phyloP scores from a whole-genome alignment of 345 rosid genomes.

The Salix brachista region DNA sequence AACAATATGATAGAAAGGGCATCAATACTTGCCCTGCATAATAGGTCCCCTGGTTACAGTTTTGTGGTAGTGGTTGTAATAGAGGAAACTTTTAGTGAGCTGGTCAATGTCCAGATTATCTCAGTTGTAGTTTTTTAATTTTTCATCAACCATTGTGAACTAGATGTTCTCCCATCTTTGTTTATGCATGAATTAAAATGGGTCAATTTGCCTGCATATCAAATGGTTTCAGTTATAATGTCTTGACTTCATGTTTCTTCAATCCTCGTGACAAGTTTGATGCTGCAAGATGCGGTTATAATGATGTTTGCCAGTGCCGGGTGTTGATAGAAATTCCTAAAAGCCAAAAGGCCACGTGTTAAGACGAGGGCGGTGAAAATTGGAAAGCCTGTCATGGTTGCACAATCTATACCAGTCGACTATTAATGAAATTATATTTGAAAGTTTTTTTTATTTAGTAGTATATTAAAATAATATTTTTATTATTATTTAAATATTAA shows the following conservation, averaged over 20 bases:
- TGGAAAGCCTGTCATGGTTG: not conserved
- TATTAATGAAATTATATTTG: too few species aligned
- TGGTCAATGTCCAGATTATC: conserved; percentile 29
- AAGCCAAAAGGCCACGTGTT: not conserved
- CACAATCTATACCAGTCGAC: not conserved
- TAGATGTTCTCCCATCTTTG: not conserved
- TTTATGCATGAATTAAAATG: not conserved
- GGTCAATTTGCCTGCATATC: not conserved
- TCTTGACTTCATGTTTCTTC: not conserved
- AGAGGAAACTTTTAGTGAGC: conserved; percentile 14
- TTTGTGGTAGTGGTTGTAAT: conserved; percentile 34
- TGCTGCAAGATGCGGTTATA: not conserved
- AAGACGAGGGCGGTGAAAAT: not conserved
- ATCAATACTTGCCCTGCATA: conserved; percentile 31
- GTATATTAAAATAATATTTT: too few species aligned
- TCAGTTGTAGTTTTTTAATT: conserved; percentile 14
- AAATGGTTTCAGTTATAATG: not conserved
- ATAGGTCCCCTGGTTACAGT: conserved; percentile 26
- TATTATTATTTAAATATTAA: too few species aligned
- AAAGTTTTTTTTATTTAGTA: too few species aligned
- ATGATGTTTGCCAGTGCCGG: not conserved
- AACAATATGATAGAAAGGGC: conserved; percentile 31
- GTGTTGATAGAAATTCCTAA: not conserved
- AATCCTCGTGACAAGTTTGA: not conserved
- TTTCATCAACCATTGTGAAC: conserved; percentile 32